Base-by-base conservation (phyloP, 78 protist species). In the Dictyostelium firmibasis region DNA sequence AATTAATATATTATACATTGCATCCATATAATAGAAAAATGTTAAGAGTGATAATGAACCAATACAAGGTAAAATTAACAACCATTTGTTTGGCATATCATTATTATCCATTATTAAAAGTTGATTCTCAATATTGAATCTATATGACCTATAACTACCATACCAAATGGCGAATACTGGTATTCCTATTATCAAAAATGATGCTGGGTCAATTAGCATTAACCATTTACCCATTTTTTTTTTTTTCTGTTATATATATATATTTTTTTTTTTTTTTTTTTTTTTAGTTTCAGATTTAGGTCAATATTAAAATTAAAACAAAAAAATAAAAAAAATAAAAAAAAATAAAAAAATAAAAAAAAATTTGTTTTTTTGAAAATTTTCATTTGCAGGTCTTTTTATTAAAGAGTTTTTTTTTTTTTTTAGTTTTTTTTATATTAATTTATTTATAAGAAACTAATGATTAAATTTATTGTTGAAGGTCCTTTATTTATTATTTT, bases 91-190 rank as follows among this genome's bases (percentile, higher is more conserved):
- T 7, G 74, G 75, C n/a, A 82, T 29, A 23, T 82, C 69, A 7
- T 35, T 35, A 10, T 50, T 82, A 29, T 82, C 86, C 14, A 44
- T 82, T 10, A 82, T 3, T 35, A 82, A n/a, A 3, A 23, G 75
- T 25, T 44, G 31, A 35, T 82, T 50, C 35, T 82, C 75, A 10
- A 57, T 31, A 82, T 82, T 50, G 23, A 82, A 82, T 23, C 23
- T 50, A 82, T 57, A 82, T 20, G 86, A 82, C 36, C 86, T 82
- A 50, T 31, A 82, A n/a, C 67, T 31, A 20, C 86, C 86, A 82
- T 82, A 82, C 20, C 38, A 82, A 6, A 82, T 57, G 5, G 36
- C 50, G 20, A 50, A 50, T 23, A 82, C 1, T 57, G 86, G 69
- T 33, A 27, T 33, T 0, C 23, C 33, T 57, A 82, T 27, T 20